A percentile compares a stretch with the other conserved stretches of the same genome.
phyloP scores from a whole-genome alignment of 495 filamentous ascomycete genomes.

The Aspergillus avenaceus region DNA sequence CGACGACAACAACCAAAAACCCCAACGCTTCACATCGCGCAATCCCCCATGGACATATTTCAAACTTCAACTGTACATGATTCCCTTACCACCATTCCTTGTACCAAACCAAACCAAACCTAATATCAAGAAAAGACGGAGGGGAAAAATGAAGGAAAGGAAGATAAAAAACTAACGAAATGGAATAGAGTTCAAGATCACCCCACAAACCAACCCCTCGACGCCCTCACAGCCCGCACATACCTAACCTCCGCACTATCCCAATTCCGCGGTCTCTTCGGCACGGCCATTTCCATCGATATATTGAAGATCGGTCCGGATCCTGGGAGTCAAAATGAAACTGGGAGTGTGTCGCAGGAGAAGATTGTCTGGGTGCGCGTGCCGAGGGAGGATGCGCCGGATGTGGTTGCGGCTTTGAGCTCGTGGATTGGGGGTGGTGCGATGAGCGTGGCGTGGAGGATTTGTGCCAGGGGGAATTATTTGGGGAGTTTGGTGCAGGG shows the following conservation, averaged over 20 bases:
- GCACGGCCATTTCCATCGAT: conserved; percentile 74
- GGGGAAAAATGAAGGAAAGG: too few species aligned
- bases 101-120: too few species aligned
- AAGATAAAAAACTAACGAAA: conserved; percentile 8
- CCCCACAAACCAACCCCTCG: conserved; percentile 43
- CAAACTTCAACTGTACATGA: conserved; percentile 40
- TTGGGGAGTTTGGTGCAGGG: conserved; percentile 43
- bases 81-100: background rate
- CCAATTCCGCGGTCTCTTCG: conserved; percentile 76
- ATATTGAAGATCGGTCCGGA: conserved; percentile 56
- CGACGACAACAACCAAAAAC: conserved; percentile 10
- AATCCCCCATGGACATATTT: conserved; percentile 49
- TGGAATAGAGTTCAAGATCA: conserved; percentile 22
- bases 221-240: conserved; percentile 68
- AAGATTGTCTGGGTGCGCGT: conserved; percentile 69
- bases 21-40: conserved; percentile 36
- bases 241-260: conserved; percentile 69
- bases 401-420: conserved; percentile 63
- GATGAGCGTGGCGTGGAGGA: conserved; percentile 51
- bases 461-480: conserved; percentile 53
- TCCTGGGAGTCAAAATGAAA: too few species aligned
- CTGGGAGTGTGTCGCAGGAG: too few species aligned
- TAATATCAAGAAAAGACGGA: too few species aligned
- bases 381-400: conserved; percentile 61
- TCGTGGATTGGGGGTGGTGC: conserved; percentile 50